These are phyloP conservation scores for Pyricularia sp. DNA, from an alignment of 2,329 filamentous ascomycete genomes.

Conservation along the genomic window DNA sequence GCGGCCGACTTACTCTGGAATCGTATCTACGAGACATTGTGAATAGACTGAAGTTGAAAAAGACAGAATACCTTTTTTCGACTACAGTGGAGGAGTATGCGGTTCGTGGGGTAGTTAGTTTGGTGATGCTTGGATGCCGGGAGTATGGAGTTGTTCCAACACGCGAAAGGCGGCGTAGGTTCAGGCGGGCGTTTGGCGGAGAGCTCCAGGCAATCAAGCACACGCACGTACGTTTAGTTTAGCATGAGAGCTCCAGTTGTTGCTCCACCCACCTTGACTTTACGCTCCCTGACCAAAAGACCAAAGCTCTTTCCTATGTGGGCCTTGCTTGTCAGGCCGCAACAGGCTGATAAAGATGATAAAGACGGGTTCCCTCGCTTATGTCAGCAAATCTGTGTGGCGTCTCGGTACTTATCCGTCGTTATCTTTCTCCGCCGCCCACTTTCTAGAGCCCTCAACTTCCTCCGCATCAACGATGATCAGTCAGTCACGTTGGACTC, in stretches of 20 bases:
- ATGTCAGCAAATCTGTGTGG: neutral
- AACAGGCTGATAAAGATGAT: neutral
- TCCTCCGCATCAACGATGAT: neutral
- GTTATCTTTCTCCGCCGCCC: neutral
- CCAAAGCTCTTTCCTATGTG: neutral
- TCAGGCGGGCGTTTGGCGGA: constrained; percentile 4
- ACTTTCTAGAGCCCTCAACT: neutral
- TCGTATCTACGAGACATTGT: constrained; percentile 93
- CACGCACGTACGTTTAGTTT: neutral
- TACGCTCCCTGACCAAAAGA: neutral
- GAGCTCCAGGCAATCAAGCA: constrained; percentile 35
- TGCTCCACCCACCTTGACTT: neutral
- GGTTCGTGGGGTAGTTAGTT: neutral
- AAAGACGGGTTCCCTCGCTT: neutral
- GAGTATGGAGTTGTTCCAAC: constrained; percentile 7
- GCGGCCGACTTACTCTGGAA: constrained; percentile 64
- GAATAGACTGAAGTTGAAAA: constrained; percentile 19
- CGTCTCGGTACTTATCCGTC: neutral
- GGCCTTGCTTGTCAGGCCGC: neutral
- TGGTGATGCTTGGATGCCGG: constrained; percentile 9
- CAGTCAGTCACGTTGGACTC: neutral
- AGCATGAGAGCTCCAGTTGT: neutral
- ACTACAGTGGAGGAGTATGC: neutral
- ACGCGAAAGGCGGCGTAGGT: neutral
- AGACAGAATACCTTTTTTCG: neutral